Percentiles rank a stretch among this genome's conserved stretches.
Evolutionary conservation across 2,329 filamentous ascomycete genomes (phyloP).

Genomic region (Westerdykella ornata): DNA sequence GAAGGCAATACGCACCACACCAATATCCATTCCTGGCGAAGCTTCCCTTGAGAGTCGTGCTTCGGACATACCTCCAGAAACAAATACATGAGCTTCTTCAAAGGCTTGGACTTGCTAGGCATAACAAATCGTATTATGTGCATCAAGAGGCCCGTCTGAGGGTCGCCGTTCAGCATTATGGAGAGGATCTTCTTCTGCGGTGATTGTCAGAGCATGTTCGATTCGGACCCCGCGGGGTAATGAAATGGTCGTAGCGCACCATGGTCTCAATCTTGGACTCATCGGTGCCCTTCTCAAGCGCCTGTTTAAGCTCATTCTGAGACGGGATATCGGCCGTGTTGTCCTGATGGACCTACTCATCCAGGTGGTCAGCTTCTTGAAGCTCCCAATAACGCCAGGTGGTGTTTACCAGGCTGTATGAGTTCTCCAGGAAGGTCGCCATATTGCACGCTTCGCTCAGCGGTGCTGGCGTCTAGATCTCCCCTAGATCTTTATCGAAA

Average conservation of each 20-base stretch:
- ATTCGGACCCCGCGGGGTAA: slow-evolving; percentile 48
- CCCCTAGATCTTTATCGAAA: slow-evolving; percentile 9
- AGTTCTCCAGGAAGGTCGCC: slow-evolving; percentile 88
- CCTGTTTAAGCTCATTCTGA: slow-evolving; percentile 82
- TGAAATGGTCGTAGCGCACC: slow-evolving; percentile 22
- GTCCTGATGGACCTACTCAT: slow-evolving; percentile 69
- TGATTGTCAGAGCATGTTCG: slow-evolving; percentile 18
- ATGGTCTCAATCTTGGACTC: slow-evolving; percentile 83
- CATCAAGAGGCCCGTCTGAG: slow-evolving; percentile 93
- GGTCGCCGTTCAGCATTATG: slow-evolving; percentile 96
- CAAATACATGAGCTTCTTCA: slow-evolving; percentile 98
- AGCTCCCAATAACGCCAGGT: slow-evolving; percentile 25
- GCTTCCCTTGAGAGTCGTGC: slow-evolving; percentile 81
- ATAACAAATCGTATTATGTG: slow-evolving; percentile 99
- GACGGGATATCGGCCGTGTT: slow-evolving; percentile 89
- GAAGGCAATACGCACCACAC: slow-evolving; percentile 64
- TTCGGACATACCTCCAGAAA: slow-evolving; percentile 99
- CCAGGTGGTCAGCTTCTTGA: slow-evolving; percentile 22
- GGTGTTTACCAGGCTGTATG: slow-evolving; percentile 70
- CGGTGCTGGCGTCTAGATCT: slow-evolving; percentile 3
- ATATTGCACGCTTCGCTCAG: slow-evolving; percentile 51
- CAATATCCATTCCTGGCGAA: slow-evolving; percentile 99
- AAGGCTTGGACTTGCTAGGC: slow-evolving; percentile 90
- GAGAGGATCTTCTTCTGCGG: slow-evolving; percentile 75
- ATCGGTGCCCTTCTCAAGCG: slow-evolving; percentile 89